Base-by-base conservation (phyloP, 2,329 filamentous ascomycete species). In the Aurifilum marmelostoma region DNA sequence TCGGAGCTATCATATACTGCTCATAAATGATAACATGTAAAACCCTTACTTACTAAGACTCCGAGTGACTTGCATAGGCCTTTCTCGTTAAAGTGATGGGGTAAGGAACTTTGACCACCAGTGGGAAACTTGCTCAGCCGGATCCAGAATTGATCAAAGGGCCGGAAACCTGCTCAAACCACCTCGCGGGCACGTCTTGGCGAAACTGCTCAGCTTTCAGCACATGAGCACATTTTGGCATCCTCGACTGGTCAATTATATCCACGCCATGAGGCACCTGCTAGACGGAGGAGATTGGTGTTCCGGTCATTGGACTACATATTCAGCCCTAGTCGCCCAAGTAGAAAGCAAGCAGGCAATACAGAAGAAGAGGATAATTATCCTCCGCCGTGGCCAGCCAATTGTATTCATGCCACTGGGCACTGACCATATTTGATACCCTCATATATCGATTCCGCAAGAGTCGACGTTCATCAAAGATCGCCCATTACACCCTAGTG, bases 81-180 rank as follows among this genome's bases (percentile, higher is more conserved):
- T 6, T 6, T 54, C n/a, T n/a, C n/a, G 52, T 54, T 4, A 14
- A 6, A 27, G 9, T 14, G 16, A 54, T 27, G 12, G 29, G 50
- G 3, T 54, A 12, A 11, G 21, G 24, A 27, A 24, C 12, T 12
- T 29, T 39, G 18, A 16, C n/a, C n/a, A n/a, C n/a, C 21, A 21
- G 59, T 11, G 24, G 39, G 24, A 60, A 62, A 62, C 59, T 62
- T 62, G 59, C 59, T 62, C 59, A 43, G 24, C 37, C 3, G 34
- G n/a, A 27, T 43, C 43, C 21, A 47, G 43, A n/a, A n/a, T n/a
- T 47, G n/a, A 9, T 3, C 21, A 47, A n/a, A n/a, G n/a, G 43
- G 7, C 18, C 11, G 16, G 59, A 62, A 62, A 62, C 37, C 2
- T 62, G 59, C 59, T 62, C 59, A 62, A 16, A n/a, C 39, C 39